Conservation (phyloP, 2,329 filamentous ascomycete species). For the Aspergillus melleus region DNA sequence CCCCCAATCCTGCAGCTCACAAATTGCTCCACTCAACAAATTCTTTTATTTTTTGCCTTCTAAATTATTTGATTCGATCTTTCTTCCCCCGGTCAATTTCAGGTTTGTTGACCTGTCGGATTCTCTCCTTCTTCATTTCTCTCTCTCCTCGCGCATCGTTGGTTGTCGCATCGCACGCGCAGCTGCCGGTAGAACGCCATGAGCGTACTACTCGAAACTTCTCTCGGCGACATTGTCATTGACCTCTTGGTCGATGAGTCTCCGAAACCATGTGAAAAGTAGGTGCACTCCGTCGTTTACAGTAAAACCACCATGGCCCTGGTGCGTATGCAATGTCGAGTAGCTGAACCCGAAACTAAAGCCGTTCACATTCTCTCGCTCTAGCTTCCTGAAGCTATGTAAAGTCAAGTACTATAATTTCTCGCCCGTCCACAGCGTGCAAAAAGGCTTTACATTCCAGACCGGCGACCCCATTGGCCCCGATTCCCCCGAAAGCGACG, state of each 20-base stretch:
- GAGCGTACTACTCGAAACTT: constrained; percentile 94
- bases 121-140: constrained; percentile 3
- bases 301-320: not conserved
- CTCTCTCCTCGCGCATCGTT: constrained; percentile 15
- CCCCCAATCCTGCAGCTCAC: not conserved
- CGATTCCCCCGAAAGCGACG: constrained; percentile 79
- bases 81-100: not conserved
- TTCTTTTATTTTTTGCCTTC: not conserved
- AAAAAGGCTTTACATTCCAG: constrained; percentile 95
- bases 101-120: not conserved
- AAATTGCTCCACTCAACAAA: not conserved
- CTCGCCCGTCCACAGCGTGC: constrained; percentile 84
- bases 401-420: constrained; percentile 99
- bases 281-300: constrained; percentile 43
- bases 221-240: constrained; percentile 88
- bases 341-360: constrained; percentile 60
- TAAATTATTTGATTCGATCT: not conserved
- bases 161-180: constrained; percentile 15
- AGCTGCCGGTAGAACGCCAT: constrained; percentile 50
- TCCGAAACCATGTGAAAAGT: constrained; percentile 94
- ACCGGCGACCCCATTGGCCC: constrained; percentile 93
- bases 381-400: constrained; percentile 95
- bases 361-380: constrained; percentile 40
- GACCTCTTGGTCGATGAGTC: constrained; percentile 87
- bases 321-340: constrained; percentile 31